Evolutionary conservation across 2,329 filamentous ascomycete genomes (phyloP).

Genomic region (Ophiostoma novo-ulmi): DNA sequence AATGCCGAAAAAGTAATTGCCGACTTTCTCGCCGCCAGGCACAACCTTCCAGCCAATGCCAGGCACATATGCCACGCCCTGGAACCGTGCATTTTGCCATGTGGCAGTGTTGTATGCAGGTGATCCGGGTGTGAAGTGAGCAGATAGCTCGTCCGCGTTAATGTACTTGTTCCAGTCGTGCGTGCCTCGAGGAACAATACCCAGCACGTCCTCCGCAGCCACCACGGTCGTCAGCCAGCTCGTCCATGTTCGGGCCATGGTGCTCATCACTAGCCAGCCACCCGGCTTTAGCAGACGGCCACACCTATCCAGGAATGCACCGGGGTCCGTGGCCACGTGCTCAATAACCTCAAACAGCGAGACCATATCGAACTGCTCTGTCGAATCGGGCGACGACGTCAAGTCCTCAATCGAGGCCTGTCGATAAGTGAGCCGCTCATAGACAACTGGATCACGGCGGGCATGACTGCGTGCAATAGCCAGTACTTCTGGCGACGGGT

Average conservation of each 20-base stretch:
- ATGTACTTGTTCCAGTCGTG: conserved; percentile 98
- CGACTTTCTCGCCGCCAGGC: conserved; percentile 71
- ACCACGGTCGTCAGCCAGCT: conserved; percentile 92
- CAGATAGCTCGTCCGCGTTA: conserved; percentile 70
- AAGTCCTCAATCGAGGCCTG: conserved; percentile 74
- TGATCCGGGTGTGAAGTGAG: conserved; percentile 41
- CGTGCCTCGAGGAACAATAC: conserved; percentile 85
- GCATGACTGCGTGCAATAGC: conserved; percentile 72
- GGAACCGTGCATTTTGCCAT: conserved; percentile 56
- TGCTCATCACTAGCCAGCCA: conserved; percentile 88
- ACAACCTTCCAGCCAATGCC: conserved; percentile 86
- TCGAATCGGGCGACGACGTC: not conserved
- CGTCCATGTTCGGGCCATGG: conserved; percentile 82
- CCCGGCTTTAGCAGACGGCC: conserved; percentile 77
- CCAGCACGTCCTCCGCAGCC: conserved; percentile 78
- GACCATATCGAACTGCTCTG: conserved; percentile 63
- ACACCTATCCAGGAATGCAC: conserved; percentile 66
- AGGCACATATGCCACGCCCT: conserved; percentile 87
- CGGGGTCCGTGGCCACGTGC: conserved; percentile 69
- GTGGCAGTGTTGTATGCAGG: conserved; percentile 30
- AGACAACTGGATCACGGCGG: conserved; percentile 61
- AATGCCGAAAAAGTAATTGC: conserved; percentile 95
- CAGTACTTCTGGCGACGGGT: conserved; percentile 70
- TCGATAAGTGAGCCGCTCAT: conserved; percentile 61
- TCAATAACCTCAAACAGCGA: conserved; percentile 93